phyloP scores from a whole-genome alignment of 1,139 yeast genomes.

The Pichia sp. region DNA sequence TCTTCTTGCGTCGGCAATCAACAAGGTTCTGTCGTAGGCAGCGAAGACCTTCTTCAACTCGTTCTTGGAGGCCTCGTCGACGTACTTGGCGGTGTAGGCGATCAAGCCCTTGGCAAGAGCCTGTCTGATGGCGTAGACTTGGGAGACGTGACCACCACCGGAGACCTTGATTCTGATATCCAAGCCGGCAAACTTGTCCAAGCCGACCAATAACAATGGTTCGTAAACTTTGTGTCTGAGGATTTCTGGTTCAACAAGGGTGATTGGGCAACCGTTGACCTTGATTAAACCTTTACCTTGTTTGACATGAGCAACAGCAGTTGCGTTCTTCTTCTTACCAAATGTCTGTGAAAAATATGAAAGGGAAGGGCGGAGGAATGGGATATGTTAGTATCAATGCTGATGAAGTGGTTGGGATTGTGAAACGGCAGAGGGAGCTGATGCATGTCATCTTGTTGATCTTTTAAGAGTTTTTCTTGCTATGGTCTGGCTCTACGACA shows the following conservation, averaged over 20 bases:
- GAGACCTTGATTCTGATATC: slow-evolving; percentile 98
- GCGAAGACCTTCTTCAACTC: slow-evolving; percentile 98
- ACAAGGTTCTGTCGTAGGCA: slow-evolving; percentile 98
- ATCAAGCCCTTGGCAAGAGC: slow-evolving; percentile 99
- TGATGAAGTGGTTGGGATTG: neutral
- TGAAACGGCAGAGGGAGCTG: neutral
- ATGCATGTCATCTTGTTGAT: too few relatives aligned
- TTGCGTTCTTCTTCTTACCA: slow-evolving; percentile 99
- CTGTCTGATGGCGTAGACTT: slow-evolving; percentile 99
- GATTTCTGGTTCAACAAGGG: slow-evolving; percentile 98
- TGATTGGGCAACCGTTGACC: slow-evolving; percentile 99
- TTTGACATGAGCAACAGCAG: slow-evolving; percentile 99
- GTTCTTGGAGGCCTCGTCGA: slow-evolving; percentile 99
- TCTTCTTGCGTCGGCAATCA: slow-evolving; percentile 99
- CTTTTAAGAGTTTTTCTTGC: too few relatives aligned
- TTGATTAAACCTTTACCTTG: slow-evolving; percentile 99
- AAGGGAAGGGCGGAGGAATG: too few relatives aligned
- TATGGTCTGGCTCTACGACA: too few relatives aligned
- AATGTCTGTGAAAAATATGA: slow-evolving; percentile 61
- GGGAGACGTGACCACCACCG: slow-evolving; percentile 99
- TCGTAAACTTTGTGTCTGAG: slow-evolving; percentile 99
- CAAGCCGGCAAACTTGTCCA: slow-evolving; percentile 97
- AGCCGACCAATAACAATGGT: slow-evolving; percentile 96
- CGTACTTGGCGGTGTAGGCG: slow-evolving; percentile 99
- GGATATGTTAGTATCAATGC: slow-evolving; percentile 15